Percentiles rank a stretch among this genome's conserved stretches.
These are phyloP conservation scores for Truncatella angustata DNA, from an alignment of 2,329 filamentous ascomycete genomes.

Conservation along the genomic window DNA sequence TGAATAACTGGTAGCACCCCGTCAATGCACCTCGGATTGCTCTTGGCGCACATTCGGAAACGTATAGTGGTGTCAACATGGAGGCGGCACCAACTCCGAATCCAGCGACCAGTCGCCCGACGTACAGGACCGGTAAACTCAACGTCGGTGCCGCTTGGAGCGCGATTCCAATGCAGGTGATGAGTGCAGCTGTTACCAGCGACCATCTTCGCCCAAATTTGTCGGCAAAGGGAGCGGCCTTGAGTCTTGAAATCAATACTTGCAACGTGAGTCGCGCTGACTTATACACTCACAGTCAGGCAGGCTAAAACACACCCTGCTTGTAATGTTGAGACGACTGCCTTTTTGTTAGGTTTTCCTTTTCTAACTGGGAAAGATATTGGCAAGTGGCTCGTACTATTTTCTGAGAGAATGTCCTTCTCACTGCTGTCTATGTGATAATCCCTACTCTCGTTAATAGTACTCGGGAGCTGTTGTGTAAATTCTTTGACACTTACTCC, in stretches of 20 bases:
- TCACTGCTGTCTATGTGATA: conserved; percentile 42
- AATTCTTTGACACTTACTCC: conserved; percentile 33
- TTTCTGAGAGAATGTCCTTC: conserved; percentile 51
- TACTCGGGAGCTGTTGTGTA: conserved; percentile 6
- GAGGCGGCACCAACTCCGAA: conserved; percentile 50
- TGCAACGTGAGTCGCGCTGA: conserved; percentile 19
- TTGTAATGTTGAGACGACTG: conserved; percentile 66
- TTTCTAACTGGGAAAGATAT: neutral
- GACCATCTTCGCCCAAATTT: conserved; percentile 51
- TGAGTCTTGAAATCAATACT: conserved; percentile 43
- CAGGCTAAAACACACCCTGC: conserved; percentile 67
- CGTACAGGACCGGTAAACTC: conserved; percentile 60
- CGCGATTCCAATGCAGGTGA: conserved; percentile 61
- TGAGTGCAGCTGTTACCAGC: conserved; percentile 53
- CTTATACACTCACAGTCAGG: conserved; percentile 44
- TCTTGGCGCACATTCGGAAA: conserved; percentile 48
- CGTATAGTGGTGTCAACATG: conserved; percentile 42
- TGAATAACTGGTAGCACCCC: conserved; percentile 50
- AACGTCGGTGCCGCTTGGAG: conserved; percentile 64
- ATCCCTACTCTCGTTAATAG: conserved; percentile 32
- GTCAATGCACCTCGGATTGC: conserved; percentile 50
- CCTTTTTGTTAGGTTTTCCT: neutral
- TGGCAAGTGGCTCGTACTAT: conserved; percentile 31
- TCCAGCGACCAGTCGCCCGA: conserved; percentile 56
- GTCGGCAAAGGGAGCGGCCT: conserved; percentile 36